Conservation (phyloP, 2,329 filamentous ascomycete species). For the Verticillium nubilum region DNA sequence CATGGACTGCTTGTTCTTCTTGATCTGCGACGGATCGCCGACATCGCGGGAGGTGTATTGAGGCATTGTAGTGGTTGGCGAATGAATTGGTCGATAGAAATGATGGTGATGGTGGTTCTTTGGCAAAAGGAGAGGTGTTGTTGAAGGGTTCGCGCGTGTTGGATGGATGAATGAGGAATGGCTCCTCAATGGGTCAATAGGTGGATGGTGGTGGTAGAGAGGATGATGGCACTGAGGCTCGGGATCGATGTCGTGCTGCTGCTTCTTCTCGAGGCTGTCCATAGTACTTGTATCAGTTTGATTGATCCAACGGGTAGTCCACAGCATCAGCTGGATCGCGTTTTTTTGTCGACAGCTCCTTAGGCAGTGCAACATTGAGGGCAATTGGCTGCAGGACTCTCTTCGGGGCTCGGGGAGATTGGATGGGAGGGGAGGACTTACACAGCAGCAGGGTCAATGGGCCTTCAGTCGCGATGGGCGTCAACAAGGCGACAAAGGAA, state of each 20-base stretch:
- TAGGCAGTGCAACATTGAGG: neutral
- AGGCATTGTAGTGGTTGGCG: conserved; percentile 42
- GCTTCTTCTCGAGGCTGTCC: neutral
- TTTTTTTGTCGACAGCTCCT: neutral
- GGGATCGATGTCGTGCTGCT: neutral
- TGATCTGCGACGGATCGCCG: conserved; percentile 62
- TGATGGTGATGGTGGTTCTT: neutral
- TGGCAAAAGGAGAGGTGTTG: neutral
- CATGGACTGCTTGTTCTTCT: conserved; percentile 99
- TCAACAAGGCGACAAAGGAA: conserved; percentile 12
- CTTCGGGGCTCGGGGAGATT: neutral
- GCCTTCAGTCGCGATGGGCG: neutral
- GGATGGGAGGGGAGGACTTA: neutral
- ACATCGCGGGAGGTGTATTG: conserved; percentile 63
- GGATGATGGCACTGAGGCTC: conserved; percentile 6
- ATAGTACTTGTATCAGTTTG: conserved; percentile 13
- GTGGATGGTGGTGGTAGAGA: neutral
- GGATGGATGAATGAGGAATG: neutral
- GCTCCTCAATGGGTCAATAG: neutral
- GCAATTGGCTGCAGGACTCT: neutral
- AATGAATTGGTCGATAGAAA: neutral
- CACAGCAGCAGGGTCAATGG: conserved; percentile 1
- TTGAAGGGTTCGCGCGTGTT: neutral
- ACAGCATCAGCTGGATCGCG: neutral
- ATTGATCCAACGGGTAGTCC: conserved; percentile 8